Percentiles rank a stretch among this genome's conserved stretches.
phyloP scores from a whole-genome alignment of 768 basidiomycete species.

The Jaapia argillacea region DNA sequence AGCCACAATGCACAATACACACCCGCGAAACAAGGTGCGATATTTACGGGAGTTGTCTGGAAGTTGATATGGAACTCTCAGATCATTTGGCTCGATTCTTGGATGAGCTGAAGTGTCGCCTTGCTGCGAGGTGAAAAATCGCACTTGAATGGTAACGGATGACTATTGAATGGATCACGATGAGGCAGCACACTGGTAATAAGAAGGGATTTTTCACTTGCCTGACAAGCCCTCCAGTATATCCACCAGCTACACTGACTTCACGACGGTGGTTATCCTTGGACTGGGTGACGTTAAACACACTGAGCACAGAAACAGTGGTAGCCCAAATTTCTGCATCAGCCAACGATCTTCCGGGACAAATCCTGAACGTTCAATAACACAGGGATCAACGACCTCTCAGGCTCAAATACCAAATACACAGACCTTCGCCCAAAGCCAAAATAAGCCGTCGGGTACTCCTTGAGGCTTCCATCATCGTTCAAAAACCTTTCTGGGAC shows the following conservation, averaged over 20 bases:
- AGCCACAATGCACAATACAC: no score
- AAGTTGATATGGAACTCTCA: no score
- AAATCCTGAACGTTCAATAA: slow-evolving; percentile 6
- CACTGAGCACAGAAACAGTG: slow-evolving; percentile 8
- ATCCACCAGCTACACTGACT: not conserved
- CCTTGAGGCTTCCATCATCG: not conserved
- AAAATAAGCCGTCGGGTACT: slow-evolving; percentile 3
- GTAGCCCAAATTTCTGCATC: slow-evolving; percentile 6
- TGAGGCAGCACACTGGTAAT: not conserved
- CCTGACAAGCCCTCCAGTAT: not conserved
- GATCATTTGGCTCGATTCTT: no score
- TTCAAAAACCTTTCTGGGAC: not conserved
- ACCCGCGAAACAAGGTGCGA: no score
- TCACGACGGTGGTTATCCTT: slow-evolving; percentile 2
- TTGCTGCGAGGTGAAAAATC: not conserved
- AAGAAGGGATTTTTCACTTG: not conserved
- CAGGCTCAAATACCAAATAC: not conserved
- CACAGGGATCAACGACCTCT: not conserved
- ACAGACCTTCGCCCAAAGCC: slow-evolving; percentile 10
- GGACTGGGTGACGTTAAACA: slow-evolving; percentile 9
- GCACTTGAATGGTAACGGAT: not conserved
- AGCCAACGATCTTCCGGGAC: slow-evolving; percentile 10
- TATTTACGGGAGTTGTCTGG: no score
- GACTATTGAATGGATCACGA: not conserved
- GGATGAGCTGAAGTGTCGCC: no score